phyloP scores from a whole-genome alignment of 2,329 filamentous ascomycete species.

The Cryphonectria nitschkei region DNA sequence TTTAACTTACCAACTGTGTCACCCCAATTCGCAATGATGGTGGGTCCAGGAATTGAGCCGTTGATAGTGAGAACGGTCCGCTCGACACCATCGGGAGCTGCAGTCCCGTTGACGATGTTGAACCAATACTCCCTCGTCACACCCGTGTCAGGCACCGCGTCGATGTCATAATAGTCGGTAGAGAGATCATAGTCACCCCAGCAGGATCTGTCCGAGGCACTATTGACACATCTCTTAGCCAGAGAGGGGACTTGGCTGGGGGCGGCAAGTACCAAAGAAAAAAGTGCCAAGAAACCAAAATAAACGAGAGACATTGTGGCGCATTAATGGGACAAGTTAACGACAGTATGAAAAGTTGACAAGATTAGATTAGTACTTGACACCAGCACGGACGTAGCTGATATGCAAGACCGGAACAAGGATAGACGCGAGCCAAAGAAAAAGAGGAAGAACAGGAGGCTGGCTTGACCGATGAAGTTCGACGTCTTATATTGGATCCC shows the following conservation, averaged over 20 bases:
- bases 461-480: not conserved
- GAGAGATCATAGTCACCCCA: conserved; percentile 46
- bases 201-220: conserved; percentile 25
- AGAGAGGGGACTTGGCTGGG: conserved; percentile 1
- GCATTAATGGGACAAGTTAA: not conserved
- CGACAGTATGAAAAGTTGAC: not conserved
- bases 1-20: conserved; percentile 26
- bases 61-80: conserved; percentile 45
- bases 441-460: not conserved
- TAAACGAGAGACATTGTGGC: conserved; percentile 9
- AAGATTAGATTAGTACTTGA: not conserved
- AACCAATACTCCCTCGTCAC: conserved; percentile 42
- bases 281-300: not conserved
- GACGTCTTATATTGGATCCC: not conserved
- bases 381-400: not conserved
- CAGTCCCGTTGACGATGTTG: conserved; percentile 32
- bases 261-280: conserved; percentile 5
- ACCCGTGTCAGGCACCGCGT: conserved; percentile 39
- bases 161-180: conserved; percentile 37
- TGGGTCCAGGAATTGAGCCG: conserved; percentile 52
- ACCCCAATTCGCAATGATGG: conserved; percentile 28
- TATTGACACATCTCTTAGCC: conserved; percentile 16
- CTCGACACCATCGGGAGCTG: conserved; percentile 41
- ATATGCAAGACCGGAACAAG: not conserved
- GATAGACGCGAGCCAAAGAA: not conserved